phyloP scores from a whole-genome alignment of 306 rosid genomes.

The Cercis canadensis region DNA sequence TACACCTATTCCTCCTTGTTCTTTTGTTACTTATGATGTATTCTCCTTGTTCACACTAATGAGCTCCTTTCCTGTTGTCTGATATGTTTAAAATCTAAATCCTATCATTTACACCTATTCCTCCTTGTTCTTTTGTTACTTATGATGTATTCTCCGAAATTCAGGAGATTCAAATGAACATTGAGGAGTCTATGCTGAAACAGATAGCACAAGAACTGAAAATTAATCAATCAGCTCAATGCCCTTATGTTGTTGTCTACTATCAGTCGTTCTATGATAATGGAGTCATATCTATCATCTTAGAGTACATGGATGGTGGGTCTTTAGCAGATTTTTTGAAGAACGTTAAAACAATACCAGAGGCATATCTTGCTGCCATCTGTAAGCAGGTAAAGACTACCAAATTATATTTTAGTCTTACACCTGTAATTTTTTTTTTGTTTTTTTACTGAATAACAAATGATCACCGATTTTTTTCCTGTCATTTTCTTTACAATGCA shows the following conservation, averaged over 20 bases:
- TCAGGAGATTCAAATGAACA: conserved; percentile 91
- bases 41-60: conserved; percentile 14
- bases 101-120: conserved; percentile 22
- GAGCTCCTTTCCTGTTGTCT: conserved; percentile 1
- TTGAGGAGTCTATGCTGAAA: conserved; percentile 82
- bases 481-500: conserved; percentile 44
- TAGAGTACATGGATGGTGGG: conserved; percentile 99
- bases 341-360: conserved; percentile 86
- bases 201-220: conserved; percentile 91
- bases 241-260: conserved; percentile 87
- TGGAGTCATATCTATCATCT: conserved; percentile 84
- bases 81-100: conserved; percentile 30
- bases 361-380: conserved; percentile 80
- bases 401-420: conserved; percentile 16
- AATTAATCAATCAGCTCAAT: conserved; percentile 91
- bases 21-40: conserved; percentile 31
- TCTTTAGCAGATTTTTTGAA: conserved; percentile 86
- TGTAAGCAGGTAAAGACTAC: conserved; percentile 75
- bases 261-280: conserved; percentile 87
- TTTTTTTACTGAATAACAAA: conserved; percentile 26
- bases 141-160: conserved; percentile 34
- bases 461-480: conserved; percentile 20
- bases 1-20: conserved; percentile 15
- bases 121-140: conserved; percentile 26
- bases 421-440: not conserved